Percentiles rank a stretch among this genome's conserved stretches.
Conservation (phyloP, 805 yeast species). For the Alloascoidea africana region DNA sequence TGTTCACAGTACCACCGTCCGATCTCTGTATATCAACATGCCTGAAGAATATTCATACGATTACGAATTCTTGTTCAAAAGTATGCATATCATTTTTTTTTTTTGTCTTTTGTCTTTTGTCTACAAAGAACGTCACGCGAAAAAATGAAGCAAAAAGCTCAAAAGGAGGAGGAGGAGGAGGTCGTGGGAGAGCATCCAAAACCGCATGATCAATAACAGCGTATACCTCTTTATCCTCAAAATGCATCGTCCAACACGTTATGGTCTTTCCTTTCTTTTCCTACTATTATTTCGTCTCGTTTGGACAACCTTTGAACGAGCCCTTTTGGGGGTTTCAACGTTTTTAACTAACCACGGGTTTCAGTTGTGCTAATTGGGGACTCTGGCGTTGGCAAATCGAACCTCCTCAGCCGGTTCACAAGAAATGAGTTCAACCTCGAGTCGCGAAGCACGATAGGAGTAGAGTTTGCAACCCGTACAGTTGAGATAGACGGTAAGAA, state of each 20-base stretch:
- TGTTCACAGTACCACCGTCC: no score
- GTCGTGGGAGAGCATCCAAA: neutral
- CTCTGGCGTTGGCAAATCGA: constrained; percentile 91
- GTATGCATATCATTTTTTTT: neutral
- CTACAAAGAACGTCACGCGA: neutral
- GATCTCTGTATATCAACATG: no score
- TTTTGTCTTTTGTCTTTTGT: neutral
- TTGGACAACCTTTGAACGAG: neutral
- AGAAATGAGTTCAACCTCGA: constrained; percentile 83
- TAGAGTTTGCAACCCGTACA: constrained; percentile 94
- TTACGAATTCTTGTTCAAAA: constrained; percentile 1
- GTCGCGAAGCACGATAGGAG: constrained; percentile 91
- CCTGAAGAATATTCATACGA: constrained; percentile 1
- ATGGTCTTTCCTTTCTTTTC: no score
- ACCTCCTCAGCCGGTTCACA: constrained; percentile 83
- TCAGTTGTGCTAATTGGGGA: neutral
- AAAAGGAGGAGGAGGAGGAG: neutral
- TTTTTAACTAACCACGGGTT: neutral
- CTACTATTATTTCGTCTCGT: no score
- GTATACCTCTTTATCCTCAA: neutral
- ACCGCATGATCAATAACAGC: neutral
- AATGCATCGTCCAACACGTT: no score
- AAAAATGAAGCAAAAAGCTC: neutral
- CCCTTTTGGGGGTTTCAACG: neutral
- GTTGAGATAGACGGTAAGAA: constrained; percentile 86